Percentiles rank a stretch among this genome's conserved stretches.
Conservation (phyloP, 2,329 filamentous ascomycete genomes). For the Leptodontidium sp. region DNA sequence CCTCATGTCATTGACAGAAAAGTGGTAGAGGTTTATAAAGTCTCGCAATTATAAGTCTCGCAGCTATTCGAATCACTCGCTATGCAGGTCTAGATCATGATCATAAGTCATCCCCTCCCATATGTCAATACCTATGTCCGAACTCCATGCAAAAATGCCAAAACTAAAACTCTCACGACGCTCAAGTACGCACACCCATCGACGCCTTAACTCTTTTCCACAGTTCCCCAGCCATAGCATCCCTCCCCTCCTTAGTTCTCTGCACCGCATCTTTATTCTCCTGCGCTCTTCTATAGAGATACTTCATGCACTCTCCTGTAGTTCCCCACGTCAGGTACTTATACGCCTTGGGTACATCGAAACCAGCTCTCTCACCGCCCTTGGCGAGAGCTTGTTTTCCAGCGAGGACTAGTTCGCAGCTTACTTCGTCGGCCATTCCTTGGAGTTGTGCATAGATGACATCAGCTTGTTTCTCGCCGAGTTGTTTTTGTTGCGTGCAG, state of each 20-base stretch:
- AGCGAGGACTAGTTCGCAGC: slow-evolving; percentile 61
- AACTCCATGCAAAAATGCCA: not conserved
- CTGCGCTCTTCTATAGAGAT: slow-evolving; percentile 70
- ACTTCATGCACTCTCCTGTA: slow-evolving; percentile 82
- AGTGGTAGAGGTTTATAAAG: not conserved
- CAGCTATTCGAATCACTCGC: not conserved
- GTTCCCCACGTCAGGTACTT: slow-evolving; percentile 77
- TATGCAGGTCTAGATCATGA: slow-evolving; percentile 6
- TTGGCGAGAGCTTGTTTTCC: slow-evolving; percentile 37
- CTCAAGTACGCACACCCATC: slow-evolving; percentile 1
- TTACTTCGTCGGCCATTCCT: slow-evolving; percentile 96
- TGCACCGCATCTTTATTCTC: slow-evolving; percentile 78
- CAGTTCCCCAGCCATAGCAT: slow-evolving; percentile 70
- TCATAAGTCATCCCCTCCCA: not conserved
- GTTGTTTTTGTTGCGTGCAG: slow-evolving; percentile 52
- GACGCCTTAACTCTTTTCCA: slow-evolving; percentile 59
- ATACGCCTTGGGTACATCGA: slow-evolving; percentile 64
- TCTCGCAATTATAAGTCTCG: not conserved
- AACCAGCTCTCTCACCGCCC: slow-evolving; percentile 33
- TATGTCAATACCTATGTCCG: not conserved
- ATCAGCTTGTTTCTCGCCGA: slow-evolving; percentile 51
- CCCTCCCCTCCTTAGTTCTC: slow-evolving; percentile 66
- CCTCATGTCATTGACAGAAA: not conserved
- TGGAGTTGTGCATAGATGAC: slow-evolving; percentile 81
- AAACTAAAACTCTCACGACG: not conserved